A percentile compares a stretch with the other conserved stretches of the same genome.
Evolutionary conservation across 2,329 filamentous ascomycete species (phyloP).

Genomic region (Uncinocarpus reesii): DNA sequence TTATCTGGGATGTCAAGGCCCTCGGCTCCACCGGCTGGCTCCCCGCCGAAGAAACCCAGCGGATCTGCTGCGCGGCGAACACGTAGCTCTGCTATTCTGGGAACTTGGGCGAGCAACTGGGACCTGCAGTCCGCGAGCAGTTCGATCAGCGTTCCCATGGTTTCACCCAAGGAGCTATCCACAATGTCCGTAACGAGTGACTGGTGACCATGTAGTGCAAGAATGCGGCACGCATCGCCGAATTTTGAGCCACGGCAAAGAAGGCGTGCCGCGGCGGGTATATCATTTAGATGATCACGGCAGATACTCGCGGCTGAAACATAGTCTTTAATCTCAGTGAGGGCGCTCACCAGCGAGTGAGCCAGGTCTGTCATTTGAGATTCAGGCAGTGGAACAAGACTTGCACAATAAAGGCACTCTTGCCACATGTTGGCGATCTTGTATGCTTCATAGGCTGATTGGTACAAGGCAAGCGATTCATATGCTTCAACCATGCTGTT

Average conservation of each 20-base stretch:
- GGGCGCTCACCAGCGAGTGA: constrained; percentile 62
- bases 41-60: constrained; percentile 77
- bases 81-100: constrained; percentile 72
- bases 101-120: constrained; percentile 75
- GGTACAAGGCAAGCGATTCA: constrained; percentile 69
- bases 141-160: constrained; percentile 73
- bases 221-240: constrained; percentile 73
- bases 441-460: constrained; percentile 70
- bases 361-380: constrained; percentile 58
- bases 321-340: constrained; percentile 68
- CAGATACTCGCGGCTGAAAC: constrained; percentile 67
- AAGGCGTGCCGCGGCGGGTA: constrained; percentile 59
- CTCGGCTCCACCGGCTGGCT: constrained; percentile 45
- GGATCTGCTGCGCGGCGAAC: constrained; percentile 74
- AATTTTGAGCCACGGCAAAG: constrained; percentile 84
- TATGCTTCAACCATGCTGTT: constrained; percentile 46
- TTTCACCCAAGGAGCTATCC: constrained; percentile 69
- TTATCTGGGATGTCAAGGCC: constrained; percentile 76
- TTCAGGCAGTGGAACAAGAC: constrained; percentile 53
- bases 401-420: constrained; percentile 73
- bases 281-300: constrained; percentile 65
- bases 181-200: constrained; percentile 59
- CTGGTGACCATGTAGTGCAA: constrained; percentile 50
- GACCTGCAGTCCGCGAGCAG: constrained; percentile 85
- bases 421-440: constrained; percentile 80